Evolutionary conservation across 2,329 filamentous ascomycete species (phyloP), one percentile per base, ranked within the genome.

Genomic region (Sarocladium kiliense): DNA sequence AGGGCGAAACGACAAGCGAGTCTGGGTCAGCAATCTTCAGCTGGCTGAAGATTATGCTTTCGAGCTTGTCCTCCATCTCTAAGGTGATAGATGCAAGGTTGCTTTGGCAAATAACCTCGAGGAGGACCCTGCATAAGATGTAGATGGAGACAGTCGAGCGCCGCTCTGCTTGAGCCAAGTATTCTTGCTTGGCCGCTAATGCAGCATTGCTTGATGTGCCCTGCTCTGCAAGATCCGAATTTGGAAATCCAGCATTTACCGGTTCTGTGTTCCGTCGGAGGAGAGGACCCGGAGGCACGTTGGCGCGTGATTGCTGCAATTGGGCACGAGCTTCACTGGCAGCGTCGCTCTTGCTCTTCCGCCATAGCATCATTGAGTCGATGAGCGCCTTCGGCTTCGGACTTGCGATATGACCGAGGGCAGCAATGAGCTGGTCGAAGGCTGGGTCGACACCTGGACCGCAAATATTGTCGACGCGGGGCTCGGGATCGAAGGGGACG

Each of bases 311-410:
- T 55, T 84, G 80, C 61, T 84, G 81, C 21, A 85, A 71, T 63
- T 84, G 77, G 44, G 61, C 71, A 21, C 84, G 78, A 26, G 88
- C 86, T 59, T 87, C 82, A 62, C 84, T 87, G 26, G 92, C 91
- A 21, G 88, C 85, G 70, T 97, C 93, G 60, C 91, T 96, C 74
- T 97, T 97, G 60, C 85, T 89, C 71, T 97, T 97, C 55, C 94
- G 86, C 94, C 94, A 99, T 30, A 96, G 81, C 90, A 99, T 99
- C 69, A 99, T 91, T 19, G 90, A 92, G 70, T 99, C 94, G 64
- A 99, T 97, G 53, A 99, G 74, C 4, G 91, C 89, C 68, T 96
- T 97, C 4, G 95, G 95, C 66, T 95, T 96, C 61, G 92, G 88
- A 57, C 91, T 89, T 54, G 93, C 91, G 65, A 99, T 96, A 68